phyloP scores from a whole-genome alignment of 1,284 basidiomycete genomes.

The Fistulina hepatica region DNA sequence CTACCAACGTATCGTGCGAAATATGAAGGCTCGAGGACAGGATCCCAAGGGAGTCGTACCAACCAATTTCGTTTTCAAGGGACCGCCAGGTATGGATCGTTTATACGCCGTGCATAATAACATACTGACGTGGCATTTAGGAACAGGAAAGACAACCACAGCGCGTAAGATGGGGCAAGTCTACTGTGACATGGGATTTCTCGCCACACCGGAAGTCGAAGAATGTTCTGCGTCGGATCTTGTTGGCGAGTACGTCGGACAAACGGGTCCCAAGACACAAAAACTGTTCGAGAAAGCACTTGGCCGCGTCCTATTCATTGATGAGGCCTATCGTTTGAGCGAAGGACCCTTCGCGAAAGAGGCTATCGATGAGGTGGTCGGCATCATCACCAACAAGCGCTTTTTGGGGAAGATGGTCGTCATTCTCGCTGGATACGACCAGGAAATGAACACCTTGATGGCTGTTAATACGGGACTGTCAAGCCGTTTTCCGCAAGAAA shows the following conservation, averaged over 20 bases:
- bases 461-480: constrained; percentile 48
- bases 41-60: constrained; percentile 42
- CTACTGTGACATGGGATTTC: constrained; percentile 56
- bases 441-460: constrained; percentile 51
- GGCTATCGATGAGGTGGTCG: constrained; percentile 57
- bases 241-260: constrained; percentile 55
- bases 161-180: constrained; percentile 47
- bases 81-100: constrained; percentile 44
- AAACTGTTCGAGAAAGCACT: constrained; percentile 47
- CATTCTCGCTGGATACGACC: constrained; percentile 56
- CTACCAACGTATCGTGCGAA: constrained; percentile 41
- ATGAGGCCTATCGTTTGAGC: constrained; percentile 51
- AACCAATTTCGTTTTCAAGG: constrained; percentile 61
- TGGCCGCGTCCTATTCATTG: constrained; percentile 54
- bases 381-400: constrained; percentile 43
- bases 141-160: constrained; percentile 39
- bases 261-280: constrained; percentile 54
- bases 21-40: constrained; percentile 30
- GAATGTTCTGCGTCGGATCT: constrained; percentile 60
- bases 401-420: constrained; percentile 50
- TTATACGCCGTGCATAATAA: not conserved
- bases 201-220: constrained; percentile 39
- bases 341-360: constrained; percentile 54
- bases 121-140: constrained; percentile 17
- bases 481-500: constrained; percentile 54